Conservation (phyloP, 129 eudicot species). For the Centella asiatica region DNA sequence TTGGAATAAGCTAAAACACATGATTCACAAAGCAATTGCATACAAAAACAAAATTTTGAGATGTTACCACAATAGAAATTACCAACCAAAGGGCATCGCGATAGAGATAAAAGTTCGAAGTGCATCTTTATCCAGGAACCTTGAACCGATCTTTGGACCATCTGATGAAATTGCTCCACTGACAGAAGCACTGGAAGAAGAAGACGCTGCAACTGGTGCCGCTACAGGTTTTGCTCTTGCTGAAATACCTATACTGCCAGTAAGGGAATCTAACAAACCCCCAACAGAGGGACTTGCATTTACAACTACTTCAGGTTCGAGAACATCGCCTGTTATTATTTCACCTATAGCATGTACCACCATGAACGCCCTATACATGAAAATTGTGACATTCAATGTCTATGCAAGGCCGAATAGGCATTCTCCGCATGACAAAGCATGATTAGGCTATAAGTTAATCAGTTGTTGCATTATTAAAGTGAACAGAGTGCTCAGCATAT, state of each 20-base stretch:
- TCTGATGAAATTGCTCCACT: conserved; percentile 56
- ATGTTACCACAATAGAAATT: conserved; percentile 23
- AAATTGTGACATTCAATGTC: not conserved
- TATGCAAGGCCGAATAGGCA: not conserved
- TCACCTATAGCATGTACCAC: conserved; percentile 90
- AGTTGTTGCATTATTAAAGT: too few species aligned
- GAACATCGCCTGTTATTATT: conserved; percentile 53
- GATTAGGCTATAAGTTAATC: too few species aligned
- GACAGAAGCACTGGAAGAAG: conserved; percentile 39
- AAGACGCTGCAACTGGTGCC: conserved; percentile 67
- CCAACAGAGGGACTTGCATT: conserved; percentile 77
- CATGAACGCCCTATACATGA: conserved; percentile 58
- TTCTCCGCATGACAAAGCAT: not conserved
- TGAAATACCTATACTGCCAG: conserved; percentile 95
- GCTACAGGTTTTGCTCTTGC: conserved; percentile 90
- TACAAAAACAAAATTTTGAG: conserved; percentile 7
- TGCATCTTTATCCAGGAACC: conserved; percentile 69
- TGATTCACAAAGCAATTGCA: not conserved
- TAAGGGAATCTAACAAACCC: conserved; percentile 90
- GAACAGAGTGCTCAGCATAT: too few species aligned
- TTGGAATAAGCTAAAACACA: not conserved
- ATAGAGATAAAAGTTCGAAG: conserved; percentile 65
- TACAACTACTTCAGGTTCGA: conserved; percentile 81
- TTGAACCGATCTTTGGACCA: conserved; percentile 64
- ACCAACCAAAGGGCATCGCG: conserved; percentile 98